phyloP scores from a whole-genome alignment of 2,329 filamentous ascomycete species.

The Proliferodiscus dingleyae region DNA sequence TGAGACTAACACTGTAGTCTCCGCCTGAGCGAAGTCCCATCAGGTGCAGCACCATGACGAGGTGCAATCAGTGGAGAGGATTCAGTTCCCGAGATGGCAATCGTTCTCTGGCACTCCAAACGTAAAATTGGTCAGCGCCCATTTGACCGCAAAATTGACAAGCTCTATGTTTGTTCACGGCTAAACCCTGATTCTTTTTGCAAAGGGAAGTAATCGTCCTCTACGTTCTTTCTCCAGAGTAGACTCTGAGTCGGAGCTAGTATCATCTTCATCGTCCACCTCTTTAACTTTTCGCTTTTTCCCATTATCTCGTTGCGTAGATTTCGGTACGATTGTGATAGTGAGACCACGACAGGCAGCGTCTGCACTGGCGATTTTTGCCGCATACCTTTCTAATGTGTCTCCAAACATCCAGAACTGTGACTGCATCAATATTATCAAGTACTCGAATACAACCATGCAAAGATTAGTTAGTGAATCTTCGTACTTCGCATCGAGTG shows the following conservation, averaged over 20 bases:
- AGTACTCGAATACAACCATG: neutral
- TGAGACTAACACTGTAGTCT: too few species aligned
- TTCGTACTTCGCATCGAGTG: constrained; percentile 1
- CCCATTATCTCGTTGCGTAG: neutral
- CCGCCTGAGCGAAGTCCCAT: too few species aligned
- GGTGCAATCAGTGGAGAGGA: too few species aligned
- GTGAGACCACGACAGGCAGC: neutral
- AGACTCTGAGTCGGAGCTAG: neutral
- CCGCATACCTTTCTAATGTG: neutral
- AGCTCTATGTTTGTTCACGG: too few species aligned
- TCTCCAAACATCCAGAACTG: neutral
- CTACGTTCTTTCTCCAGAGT: neutral
- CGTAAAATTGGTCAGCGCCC: too few species aligned
- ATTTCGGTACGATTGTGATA: neutral
- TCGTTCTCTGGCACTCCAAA: too few species aligned
- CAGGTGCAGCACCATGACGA: too few species aligned
- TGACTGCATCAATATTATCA: neutral
- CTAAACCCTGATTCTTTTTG: neutral
- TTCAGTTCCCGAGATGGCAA: too few species aligned
- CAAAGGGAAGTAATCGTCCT: neutral
- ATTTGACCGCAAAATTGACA: too few species aligned
- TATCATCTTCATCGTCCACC: neutral
- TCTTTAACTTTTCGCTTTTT: neutral
- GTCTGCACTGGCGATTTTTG: neutral
- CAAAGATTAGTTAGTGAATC: constrained; percentile 2